These are phyloP conservation scores for Trichosporon sp. DNA, from an alignment of 1,284 basidiomycete species.

Conservation along the genomic window DNA sequence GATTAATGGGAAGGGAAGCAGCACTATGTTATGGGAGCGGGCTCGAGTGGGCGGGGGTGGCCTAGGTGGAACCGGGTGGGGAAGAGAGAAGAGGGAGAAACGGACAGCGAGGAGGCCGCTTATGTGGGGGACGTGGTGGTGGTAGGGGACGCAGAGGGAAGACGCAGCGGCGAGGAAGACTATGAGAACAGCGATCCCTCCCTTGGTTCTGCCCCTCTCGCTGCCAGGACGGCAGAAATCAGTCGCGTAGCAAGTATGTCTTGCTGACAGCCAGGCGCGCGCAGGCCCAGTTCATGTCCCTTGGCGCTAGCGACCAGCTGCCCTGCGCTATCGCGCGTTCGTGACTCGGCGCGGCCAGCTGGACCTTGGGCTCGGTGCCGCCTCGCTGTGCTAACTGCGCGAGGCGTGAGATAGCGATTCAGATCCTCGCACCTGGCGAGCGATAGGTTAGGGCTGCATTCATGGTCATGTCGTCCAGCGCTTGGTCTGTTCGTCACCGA, in stretches of 20 bases:
- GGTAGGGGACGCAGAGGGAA: not conserved
- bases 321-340: not conserved
- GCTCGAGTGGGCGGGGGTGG: not conserved
- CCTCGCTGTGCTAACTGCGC: not conserved
- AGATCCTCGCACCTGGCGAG: too few relatives aligned
- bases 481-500: not conserved
- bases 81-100: not conserved
- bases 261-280: too few relatives aligned
- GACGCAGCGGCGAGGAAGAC: not conserved
- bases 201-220: not conserved
- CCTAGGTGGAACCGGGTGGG: not conserved
- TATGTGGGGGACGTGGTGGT: not conserved
- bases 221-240: too few relatives aligned
- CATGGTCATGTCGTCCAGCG: not conserved
- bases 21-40: not conserved
- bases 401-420: not conserved
- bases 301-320: not conserved
- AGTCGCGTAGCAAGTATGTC: not conserved
- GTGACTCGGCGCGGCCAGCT: not conserved
- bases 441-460: not conserved
- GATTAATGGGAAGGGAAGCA: not conserved
- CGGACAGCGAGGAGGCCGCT: not conserved
- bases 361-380: not conserved
- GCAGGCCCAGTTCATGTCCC: not conserved
- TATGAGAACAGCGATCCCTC: not conserved